These are phyloP conservation scores for Euphorbia pulcherrima DNA, from an alignment of 345 rosid species.

Conservation along the genomic window DNA sequence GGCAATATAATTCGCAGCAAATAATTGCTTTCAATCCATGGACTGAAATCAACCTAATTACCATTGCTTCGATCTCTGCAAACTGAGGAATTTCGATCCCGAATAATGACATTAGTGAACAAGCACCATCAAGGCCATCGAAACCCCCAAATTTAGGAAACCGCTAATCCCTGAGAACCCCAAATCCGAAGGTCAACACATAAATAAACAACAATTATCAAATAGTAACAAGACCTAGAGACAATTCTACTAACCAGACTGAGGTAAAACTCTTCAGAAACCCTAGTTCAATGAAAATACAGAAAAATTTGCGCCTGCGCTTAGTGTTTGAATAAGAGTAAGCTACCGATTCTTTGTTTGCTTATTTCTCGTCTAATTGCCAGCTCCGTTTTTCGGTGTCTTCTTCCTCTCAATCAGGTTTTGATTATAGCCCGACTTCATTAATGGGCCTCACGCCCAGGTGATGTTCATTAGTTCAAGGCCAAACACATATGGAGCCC, in stretches of 20 bases:
- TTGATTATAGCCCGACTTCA: background rate
- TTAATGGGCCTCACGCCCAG: background rate
- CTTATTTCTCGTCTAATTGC: background rate
- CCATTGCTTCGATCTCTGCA: slow-evolving; percentile 60
- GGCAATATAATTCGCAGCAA: background rate
- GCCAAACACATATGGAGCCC: too few species aligned
- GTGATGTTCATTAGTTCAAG: background rate
- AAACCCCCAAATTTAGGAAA: slow-evolving; percentile 8
- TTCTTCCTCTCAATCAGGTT: background rate
- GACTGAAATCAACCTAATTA: slow-evolving; percentile 14
- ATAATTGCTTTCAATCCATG: background rate
- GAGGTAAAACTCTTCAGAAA: background rate
- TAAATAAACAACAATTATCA: background rate
- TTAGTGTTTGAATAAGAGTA: background rate
- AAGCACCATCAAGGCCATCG: slow-evolving; percentile 38
- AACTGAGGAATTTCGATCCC: slow-evolving; percentile 52
- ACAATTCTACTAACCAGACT: background rate
- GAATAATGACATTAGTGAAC: slow-evolving; percentile 57
- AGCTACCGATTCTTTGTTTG: background rate
- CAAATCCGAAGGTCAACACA: background rate
- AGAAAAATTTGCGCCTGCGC: background rate
- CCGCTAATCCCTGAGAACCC: slow-evolving; percentile 8
- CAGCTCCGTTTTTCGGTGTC: background rate
- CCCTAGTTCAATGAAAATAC: background rate
- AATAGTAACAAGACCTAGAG: background rate